Percentiles rank a stretch among this genome's conserved stretches.
Evolutionary conservation across 805 yeast species (phyloP).

Genomic region (Ogataea ganodermae): DNA sequence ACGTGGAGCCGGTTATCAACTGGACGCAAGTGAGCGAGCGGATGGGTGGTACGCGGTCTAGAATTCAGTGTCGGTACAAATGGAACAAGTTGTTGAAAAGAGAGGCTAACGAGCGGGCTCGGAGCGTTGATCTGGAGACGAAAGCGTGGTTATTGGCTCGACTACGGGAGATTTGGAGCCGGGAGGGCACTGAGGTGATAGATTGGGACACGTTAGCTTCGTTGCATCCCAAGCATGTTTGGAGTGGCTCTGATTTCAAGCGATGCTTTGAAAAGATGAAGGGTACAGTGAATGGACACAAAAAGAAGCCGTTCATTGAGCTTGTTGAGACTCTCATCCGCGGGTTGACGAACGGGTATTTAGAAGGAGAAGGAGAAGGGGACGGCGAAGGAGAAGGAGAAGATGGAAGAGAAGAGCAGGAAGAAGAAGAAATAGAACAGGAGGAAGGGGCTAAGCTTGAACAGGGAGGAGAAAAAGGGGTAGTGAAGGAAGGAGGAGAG

Average conservation of each 20-base stretch:
- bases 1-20: conserved; percentile 55
- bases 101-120: conserved; percentile 49
- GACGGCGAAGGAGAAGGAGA: not conserved
- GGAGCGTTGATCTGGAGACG: conserved; percentile 47
- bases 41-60: conserved; percentile 85
- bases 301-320: conserved; percentile 40
- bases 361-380: not conserved
- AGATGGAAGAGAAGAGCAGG: not conserved
- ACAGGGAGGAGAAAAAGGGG: conserved; percentile 1
- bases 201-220: conserved; percentile 60
- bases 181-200: conserved; percentile 41
- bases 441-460: not conserved
- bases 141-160: conserved; percentile 51
- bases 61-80: conserved; percentile 94
- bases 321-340: conserved; percentile 31
- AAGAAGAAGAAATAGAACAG: not conserved
- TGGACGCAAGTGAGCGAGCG: conserved; percentile 91
- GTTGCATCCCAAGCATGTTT: conserved; percentile 43
- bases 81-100: conserved; percentile 82
- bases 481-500: not conserved
- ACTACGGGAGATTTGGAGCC: conserved; percentile 45
- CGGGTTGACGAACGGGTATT: conserved; percentile 9
- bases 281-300: conserved; percentile 49
- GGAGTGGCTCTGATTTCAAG: conserved; percentile 65
- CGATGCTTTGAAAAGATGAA: conserved; percentile 64